Evolutionary conservation across 768 basidiomycete species (phyloP), one percentile per base, ranked within the genome.

Genomic region (Pholiota molesta): DNA sequence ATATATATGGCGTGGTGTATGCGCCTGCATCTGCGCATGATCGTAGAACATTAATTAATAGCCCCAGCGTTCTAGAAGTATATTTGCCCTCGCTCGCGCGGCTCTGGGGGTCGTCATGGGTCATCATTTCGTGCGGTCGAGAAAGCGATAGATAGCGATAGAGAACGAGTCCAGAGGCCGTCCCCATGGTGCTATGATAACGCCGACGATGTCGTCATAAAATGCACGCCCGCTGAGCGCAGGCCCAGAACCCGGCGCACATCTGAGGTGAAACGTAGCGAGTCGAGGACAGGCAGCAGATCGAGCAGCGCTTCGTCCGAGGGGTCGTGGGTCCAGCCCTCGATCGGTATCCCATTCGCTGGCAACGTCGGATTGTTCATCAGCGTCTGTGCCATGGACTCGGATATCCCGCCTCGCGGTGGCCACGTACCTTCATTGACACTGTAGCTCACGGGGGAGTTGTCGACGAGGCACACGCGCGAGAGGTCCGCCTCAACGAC

Each of bases 341-440:
- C 97, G 76, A 99, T 94, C 35, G 97, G 97, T 71, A 99, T 95
- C 56, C 95, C 97, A 74, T 99, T 99, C 57, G 94, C 97, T 99
- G 73, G 49, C 57, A 53, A 44, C 23, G 26, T 31, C 17, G 13
- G 26, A 6, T 21, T 26, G 19, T 23, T 13, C 35, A 9, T 37
- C 35, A 37, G 35, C 35, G 47, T 49, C 47, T 21, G 47, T 21
- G 23, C 23, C 21, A 23, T 14, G 28, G 17, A 35, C 42, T n/a
- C 39, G 47, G 29, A 19, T 42, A 40, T 21, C 39, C n/a, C 23
- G 45, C 17, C 29, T 39, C 49, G 19, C 40, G 61, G 16, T 55
- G 23, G 49, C 17, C 55, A 72, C 79, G 60, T n/a, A 97, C 97
- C 92, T 86, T 95, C 92, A 73, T 98, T 94, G 65, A 91, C 84